Conservation (phyloP, 768 basidiomycete genomes). For the Boletus tylopilopsis region DNA sequence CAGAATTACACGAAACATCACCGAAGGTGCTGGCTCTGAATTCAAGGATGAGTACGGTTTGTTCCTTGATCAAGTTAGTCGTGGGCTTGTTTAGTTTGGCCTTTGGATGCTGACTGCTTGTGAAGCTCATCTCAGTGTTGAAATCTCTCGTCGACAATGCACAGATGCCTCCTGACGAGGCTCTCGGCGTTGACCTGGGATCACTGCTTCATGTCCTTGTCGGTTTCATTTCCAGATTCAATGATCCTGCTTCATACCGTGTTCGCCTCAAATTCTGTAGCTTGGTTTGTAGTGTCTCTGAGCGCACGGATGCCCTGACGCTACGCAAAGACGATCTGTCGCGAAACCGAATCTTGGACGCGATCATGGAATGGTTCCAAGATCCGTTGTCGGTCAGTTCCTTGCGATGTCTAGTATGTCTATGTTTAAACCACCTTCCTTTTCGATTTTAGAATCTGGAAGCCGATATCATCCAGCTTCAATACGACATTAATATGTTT, state of each 20-base stretch:
- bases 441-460: conserved; percentile 32
- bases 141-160: conserved; percentile 77
- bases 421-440: conserved; percentile 1
- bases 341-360: conserved; percentile 70
- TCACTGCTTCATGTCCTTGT: conserved; percentile 57
- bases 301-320: conserved; percentile 55
- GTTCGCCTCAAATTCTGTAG: conserved; percentile 74
- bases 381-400: conserved; percentile 48
- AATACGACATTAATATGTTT: conserved; percentile 68
- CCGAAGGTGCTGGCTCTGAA: conserved; percentile 43
- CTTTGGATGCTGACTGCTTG: conserved; percentile 13
- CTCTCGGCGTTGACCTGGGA: conserved; percentile 61
- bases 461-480: conserved; percentile 35
- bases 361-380: conserved; percentile 77
- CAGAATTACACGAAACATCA: conserved; percentile 52
- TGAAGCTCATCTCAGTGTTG: conserved; percentile 69
- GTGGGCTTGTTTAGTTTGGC: background rate
- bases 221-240: conserved; percentile 60
- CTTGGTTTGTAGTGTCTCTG: conserved; percentile 65
- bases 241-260: conserved; percentile 50
- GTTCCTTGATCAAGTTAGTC: conserved; percentile 70
- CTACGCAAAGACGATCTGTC: conserved; percentile 64
- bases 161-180: conserved; percentile 52
- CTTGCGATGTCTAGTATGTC: background rate
- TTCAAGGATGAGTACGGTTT: conserved; percentile 37